phyloP scores from a whole-genome alignment of 305 asterid genomes.

The Fraxinus xanthoxyloides region DNA sequence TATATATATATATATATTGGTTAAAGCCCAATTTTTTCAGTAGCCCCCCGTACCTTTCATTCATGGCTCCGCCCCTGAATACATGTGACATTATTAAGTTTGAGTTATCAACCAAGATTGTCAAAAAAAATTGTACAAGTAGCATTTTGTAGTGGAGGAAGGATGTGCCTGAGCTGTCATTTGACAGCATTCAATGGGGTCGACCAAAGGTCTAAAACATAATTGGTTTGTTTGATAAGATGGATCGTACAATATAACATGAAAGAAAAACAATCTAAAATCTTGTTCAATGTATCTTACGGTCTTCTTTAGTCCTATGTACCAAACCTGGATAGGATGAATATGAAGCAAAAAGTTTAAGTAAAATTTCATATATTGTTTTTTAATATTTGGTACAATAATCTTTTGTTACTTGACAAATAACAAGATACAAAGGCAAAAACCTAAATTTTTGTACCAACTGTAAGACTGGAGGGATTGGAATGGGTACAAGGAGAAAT shows the following conservation, averaged over 20 bases:
- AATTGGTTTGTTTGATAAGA: neutral
- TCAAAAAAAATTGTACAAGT: too few relatives aligned
- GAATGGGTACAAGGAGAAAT: neutral
- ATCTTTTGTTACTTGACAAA: neutral
- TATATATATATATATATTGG: too few relatives aligned
- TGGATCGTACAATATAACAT: neutral
- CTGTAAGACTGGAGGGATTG: neutral
- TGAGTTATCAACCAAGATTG: too few relatives aligned
- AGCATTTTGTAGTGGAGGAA: neutral
- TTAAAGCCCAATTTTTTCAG: too few relatives aligned
- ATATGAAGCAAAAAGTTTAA: neutral
- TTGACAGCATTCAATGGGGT: neutral
- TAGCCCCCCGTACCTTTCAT: too few relatives aligned
- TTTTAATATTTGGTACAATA: neutral
- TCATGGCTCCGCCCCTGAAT: too few relatives aligned
- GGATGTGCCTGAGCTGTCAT: neutral
- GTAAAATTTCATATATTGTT: neutral
- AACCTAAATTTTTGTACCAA: neutral
- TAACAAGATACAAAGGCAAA: neutral
- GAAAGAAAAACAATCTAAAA: neutral
- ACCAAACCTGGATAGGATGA: neutral
- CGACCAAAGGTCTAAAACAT: neutral
- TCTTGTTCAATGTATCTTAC: neutral
- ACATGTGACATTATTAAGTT: too few relatives aligned
- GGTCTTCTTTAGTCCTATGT: neutral